A percentile compares a stretch with the other conserved stretches of the same genome.
Conservation (phyloP, 495 filamentous ascomycete species). For the Tuber umbilicatum region DNA sequence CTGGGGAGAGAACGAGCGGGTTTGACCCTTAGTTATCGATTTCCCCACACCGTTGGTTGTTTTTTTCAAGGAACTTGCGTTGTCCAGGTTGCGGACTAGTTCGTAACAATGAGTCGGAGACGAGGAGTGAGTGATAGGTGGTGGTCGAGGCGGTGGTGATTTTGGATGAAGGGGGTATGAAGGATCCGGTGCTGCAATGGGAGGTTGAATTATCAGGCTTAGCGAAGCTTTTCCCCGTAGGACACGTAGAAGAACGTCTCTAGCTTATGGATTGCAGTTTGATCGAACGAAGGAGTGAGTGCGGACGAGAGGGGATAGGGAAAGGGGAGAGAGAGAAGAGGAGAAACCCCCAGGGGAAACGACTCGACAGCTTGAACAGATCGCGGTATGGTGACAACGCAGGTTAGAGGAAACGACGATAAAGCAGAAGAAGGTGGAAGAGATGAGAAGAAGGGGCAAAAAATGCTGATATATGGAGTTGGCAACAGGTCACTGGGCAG, state of each 20-base stretch:
- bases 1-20: constrained; percentile 28
- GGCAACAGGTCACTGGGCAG: constrained; percentile 25
- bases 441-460: constrained; percentile 38
- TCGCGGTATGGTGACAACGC: constrained; percentile 42
- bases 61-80: constrained; percentile 21
- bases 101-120: constrained; percentile 21
- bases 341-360: constrained; percentile 38
- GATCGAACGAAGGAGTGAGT: constrained; percentile 30
- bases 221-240: constrained; percentile 37
- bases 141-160: constrained; percentile 14
- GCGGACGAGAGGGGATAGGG: constrained; percentile 13
- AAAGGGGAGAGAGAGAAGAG: constrained; percentile 25
- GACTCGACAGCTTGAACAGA: constrained; percentile 33
- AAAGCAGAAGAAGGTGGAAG: constrained; percentile 29
- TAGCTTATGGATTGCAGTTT: constrained; percentile 43
- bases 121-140: constrained; percentile 9
- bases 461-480: constrained; percentile 39
- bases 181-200: constrained; percentile 40
- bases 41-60: constrained; percentile 20
- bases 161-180: constrained; percentile 16
- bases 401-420: constrained; percentile 39
- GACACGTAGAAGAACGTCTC: constrained; percentile 40
- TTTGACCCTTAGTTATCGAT: constrained; percentile 34
- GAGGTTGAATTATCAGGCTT: constrained; percentile 39
- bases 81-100: constrained; percentile 17